Percentiles rank a stretch among this genome's conserved stretches.
Evolutionary conservation across 2,329 filamentous ascomycete species (phyloP).

Genomic region (Exophiala sideris): DNA sequence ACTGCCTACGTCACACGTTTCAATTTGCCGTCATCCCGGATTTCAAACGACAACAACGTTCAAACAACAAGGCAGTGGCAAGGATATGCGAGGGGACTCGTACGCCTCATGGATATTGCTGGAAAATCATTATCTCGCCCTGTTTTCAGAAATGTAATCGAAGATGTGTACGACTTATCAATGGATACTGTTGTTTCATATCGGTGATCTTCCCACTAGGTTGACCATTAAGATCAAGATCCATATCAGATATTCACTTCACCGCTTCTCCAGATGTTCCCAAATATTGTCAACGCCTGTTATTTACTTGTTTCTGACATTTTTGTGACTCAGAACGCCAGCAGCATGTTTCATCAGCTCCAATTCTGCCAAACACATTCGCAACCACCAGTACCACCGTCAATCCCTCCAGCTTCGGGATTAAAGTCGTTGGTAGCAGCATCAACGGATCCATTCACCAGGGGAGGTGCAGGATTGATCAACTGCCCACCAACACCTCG

Average conservation of each 20-base stretch:
- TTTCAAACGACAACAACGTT: not conserved
- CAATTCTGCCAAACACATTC: slow-evolving; percentile 59
- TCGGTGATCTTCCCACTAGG: no score
- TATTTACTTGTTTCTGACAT: no score
- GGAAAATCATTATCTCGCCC: no score
- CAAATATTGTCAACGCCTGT: no score
- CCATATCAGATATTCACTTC: no score
- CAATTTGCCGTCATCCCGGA: not conserved
- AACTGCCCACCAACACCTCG: slow-evolving; percentile 50
- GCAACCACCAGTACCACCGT: slow-evolving; percentile 60
- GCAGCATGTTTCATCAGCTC: slow-evolving; percentile 12
- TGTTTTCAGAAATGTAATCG: no score
- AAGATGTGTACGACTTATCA: no score
- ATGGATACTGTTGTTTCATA: no score
- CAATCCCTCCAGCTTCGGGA: slow-evolving; percentile 47
- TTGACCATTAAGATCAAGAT: no score
- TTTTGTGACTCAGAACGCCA: not conserved
- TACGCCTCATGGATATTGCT: no score
- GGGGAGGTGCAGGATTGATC: slow-evolving; percentile 49
- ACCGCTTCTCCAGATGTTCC: no score
- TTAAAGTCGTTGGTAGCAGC: slow-evolving; percentile 18
- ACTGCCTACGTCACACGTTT: not conserved
- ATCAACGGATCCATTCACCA: slow-evolving; percentile 35
- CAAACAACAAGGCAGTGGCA: not conserved
- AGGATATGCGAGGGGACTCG: not conserved